Percentiles rank a stretch among this genome's conserved stretches.
Conservation (phyloP, 2,329 filamentous ascomycete genomes). For the Aspergillus ruber region DNA sequence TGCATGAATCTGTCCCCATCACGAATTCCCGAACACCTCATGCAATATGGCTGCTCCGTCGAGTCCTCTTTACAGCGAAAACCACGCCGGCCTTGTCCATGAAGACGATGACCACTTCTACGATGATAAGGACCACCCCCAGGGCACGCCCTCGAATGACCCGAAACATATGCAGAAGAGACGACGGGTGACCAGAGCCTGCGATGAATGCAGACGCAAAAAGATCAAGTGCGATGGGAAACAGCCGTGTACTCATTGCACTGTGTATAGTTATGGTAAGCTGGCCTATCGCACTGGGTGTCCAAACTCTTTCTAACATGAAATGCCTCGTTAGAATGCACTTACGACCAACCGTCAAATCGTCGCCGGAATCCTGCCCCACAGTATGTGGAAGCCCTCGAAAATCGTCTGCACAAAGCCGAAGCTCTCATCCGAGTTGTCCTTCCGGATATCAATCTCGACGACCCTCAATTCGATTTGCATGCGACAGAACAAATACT, state of each 20-base stretch:
- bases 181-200: slow-evolving; percentile 70
- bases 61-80: neutral
- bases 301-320: neutral
- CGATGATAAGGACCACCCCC: slow-evolving; percentile 8
- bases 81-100: neutral
- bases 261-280: slow-evolving; percentile 95
- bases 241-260: slow-evolving; percentile 89
- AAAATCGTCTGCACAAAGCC: slow-evolving; percentile 73
- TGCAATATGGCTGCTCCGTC: neutral
- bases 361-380: slow-evolving; percentile 82
- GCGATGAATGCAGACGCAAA: slow-evolving; percentile 75
- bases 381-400: slow-evolving; percentile 86
- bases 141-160: slow-evolving; percentile 8
- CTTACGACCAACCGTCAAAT: slow-evolving; percentile 92
- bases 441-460: slow-evolving; percentile 75
- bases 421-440: slow-evolving; percentile 73
- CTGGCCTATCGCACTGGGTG: neutral
- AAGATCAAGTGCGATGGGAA: slow-evolving; percentile 86
- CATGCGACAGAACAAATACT: slow-evolving; percentile 62
- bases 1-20: too few relatives aligned
- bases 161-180: slow-evolving; percentile 63
- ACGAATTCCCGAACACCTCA: neutral
- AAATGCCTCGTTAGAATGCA: slow-evolving; percentile 62
- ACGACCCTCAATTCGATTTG: slow-evolving; percentile 76
- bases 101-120: neutral